phyloP scores from a whole-genome alignment of 768 basidiomycete genomes.

The Boletus rex-veris region DNA sequence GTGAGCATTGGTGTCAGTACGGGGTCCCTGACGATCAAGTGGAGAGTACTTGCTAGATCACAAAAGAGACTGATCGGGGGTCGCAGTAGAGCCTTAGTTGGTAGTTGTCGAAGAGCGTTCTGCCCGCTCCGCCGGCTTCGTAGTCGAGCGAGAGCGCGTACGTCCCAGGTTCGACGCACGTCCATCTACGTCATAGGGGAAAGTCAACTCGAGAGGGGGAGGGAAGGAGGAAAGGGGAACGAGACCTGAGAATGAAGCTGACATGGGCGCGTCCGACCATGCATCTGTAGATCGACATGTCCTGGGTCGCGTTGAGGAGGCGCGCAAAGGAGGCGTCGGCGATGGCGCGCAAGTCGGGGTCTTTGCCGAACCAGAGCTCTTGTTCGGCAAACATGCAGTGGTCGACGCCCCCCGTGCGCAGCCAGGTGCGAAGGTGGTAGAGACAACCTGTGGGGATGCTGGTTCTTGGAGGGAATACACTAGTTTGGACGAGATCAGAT shows the following conservation, averaged over 20 bases:
- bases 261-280: constrained; percentile 55
- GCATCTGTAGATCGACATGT: constrained; percentile 52
- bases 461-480: constrained; percentile 58
- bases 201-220: neutral
- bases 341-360: constrained; percentile 60
- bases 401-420: constrained; percentile 53
- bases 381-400: constrained; percentile 64
- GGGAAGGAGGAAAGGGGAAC: neutral
- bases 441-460: constrained; percentile 52
- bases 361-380: constrained; percentile 62
- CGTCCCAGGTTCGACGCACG: constrained; percentile 37
- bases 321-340: constrained; percentile 54
- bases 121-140: constrained; percentile 60
- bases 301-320: constrained; percentile 40
- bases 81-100: constrained; percentile 53
- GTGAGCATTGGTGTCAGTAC: neutral
- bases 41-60: constrained; percentile 51
- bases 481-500: constrained; percentile 21
- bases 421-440: constrained; percentile 61
- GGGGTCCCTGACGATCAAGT: too few relatives aligned
- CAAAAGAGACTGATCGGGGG: constrained; percentile 50
- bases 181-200: constrained; percentile 44
- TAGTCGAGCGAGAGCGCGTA: constrained; percentile 63
- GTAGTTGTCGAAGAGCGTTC: constrained; percentile 49
- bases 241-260: constrained; percentile 51